A percentile compares a stretch with the other conserved stretches of the same genome.
Conservation (phyloP, 495 filamentous ascomycete genomes). For the Neurospora pannonica region DNA sequence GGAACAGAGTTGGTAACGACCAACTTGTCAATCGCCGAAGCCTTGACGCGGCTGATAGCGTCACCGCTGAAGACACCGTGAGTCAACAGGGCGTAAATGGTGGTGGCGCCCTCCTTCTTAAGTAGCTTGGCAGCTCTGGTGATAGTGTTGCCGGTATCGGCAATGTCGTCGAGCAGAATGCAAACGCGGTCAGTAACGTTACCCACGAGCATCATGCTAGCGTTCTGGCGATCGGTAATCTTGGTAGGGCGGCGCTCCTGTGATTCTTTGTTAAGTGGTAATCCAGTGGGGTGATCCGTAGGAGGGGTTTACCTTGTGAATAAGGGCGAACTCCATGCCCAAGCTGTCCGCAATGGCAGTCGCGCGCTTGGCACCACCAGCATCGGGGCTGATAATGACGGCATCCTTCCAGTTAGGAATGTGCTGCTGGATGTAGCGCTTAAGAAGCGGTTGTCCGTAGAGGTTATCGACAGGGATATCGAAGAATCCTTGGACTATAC, state of each 20-base stretch:
- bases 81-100: conserved; percentile 84
- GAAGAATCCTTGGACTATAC: conserved; percentile 72
- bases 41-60: conserved; percentile 90
- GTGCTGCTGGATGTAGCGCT: conserved; percentile 79
- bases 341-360: conserved; percentile 92
- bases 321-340: conserved; percentile 88
- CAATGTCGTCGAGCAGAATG: conserved; percentile 89
- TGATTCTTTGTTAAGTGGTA: conserved; percentile 6
- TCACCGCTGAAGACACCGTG: conserved; percentile 93
- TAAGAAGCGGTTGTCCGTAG: conserved; percentile 78
- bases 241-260: conserved; percentile 95
- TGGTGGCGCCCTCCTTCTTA: conserved; percentile 83
- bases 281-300: conserved; percentile 3
- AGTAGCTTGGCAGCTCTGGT: conserved; percentile 91
- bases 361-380: conserved; percentile 96
- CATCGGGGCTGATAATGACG: conserved; percentile 93
- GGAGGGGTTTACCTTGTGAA: conserved; percentile 75
- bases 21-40: conserved; percentile 78
- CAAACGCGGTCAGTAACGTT: conserved; percentile 74
- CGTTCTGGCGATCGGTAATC: conserved; percentile 88
- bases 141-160: conserved; percentile 94
- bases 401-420: conserved; percentile 81
- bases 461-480: conserved; percentile 97
- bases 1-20: conserved; percentile 92
- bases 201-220: conserved; percentile 97